phyloP scores from a whole-genome alignment of 345 rosid species.

The Rhodomyrtus tomentosa region DNA sequence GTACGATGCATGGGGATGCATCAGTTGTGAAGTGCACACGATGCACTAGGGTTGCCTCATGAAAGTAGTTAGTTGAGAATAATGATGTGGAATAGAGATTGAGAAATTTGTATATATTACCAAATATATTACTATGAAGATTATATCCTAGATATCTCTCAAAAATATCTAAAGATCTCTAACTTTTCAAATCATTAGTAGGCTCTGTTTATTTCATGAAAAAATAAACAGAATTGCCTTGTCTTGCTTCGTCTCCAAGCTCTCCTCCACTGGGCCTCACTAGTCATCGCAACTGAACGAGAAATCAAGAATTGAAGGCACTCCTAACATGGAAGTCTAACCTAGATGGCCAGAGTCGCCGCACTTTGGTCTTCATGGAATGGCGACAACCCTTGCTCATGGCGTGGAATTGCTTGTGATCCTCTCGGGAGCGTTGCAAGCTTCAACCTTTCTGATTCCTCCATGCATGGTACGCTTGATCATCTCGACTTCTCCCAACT shows the following conservation, averaged over 20 bases:
- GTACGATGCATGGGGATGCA: too few species aligned
- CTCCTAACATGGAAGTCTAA: conserved; percentile 14
- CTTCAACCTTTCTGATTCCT: not conserved
- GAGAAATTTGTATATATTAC: not conserved
- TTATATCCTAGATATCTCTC: too few species aligned
- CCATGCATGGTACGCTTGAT: conserved; percentile 1
- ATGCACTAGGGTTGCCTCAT: too few species aligned
- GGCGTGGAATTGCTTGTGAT: conserved; percentile 10
- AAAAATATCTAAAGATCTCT: too few species aligned
- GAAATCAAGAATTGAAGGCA: not conserved
- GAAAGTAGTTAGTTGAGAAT: too few species aligned
- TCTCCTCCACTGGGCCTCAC: too few species aligned
- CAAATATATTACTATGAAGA: too few species aligned
- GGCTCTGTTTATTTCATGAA: too few species aligned
- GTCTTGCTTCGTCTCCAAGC: not conserved
- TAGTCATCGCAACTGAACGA: too few species aligned
- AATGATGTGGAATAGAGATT: too few species aligned
- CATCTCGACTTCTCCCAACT: conserved; percentile 7
- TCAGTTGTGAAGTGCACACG: too few species aligned
- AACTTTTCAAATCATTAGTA: too few species aligned
- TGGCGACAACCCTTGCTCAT: not conserved
- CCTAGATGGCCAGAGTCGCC: not conserved
- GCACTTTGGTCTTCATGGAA: conserved; percentile 1
- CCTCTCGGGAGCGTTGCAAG: not conserved
- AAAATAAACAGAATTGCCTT: not conserved